Base-by-base conservation (phyloP, 1,284 basidiomycete genomes). In the Ustilago crameri region DNA sequence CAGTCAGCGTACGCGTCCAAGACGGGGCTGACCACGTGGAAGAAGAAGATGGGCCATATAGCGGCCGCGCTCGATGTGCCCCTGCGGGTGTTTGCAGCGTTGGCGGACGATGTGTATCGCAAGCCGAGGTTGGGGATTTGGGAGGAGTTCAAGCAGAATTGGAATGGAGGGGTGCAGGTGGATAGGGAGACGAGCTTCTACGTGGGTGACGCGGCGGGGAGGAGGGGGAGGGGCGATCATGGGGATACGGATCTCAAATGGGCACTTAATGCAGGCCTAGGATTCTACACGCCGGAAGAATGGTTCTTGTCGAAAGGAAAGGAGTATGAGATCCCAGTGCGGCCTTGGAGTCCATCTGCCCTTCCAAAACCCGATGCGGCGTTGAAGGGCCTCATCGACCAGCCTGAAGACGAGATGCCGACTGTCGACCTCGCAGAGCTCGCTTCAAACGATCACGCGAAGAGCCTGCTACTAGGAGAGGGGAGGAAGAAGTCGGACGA, bases 151-250 rank as follows among this genome's bases (percentile, higher is more conserved):
- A 15, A 46, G 4, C 20, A 42, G 43, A 43, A 26, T 27, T 52
- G 43, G 32, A 72, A 74, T n/a, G 59, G 55, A 1, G 73, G 60
- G 3, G 27, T 75, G 3, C 32, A 55, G 18, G 52, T 75, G 40
- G 69, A 78, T 23, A n/a, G 22, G 17, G 34, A 30, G 10, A 17
- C 48, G 24, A 69, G 62, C 34, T 82, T 80, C 59, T 82, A 72
- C 35, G 80, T 82, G 2, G 81, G 81, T 5, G 81, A 82, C 57
- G 81, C 81, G 15, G 81, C 81, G 5, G 81, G 81, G 1, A 40
- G 79, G 41, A 64, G 34, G 37, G 46, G 48, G 46, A 49, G 37
- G 14, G 40, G 56, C 1, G 79, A 82, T 48, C 79, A 79, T 50
- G 56, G 53, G 47, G 78, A 82, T 49, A 76, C 77, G 12, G 79